Conservation (phyloP, 2,329 filamentous ascomycete genomes). For the Diaporthe eres region DNA sequence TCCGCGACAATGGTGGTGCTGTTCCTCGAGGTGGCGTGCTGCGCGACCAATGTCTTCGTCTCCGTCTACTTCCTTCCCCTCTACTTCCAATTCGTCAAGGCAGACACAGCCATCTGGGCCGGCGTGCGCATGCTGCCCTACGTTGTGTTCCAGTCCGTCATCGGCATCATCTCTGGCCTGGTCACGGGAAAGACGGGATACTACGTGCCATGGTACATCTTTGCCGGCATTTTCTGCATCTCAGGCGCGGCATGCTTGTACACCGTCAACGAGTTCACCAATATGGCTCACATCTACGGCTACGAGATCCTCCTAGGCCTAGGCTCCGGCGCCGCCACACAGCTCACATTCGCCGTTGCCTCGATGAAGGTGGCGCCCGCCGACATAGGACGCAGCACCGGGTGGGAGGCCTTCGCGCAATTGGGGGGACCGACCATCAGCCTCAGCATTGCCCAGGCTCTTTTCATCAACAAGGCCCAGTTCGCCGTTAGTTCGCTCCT, state of each 20-base stretch:
- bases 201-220: not conserved
- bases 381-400: not conserved
- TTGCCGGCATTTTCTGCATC: not conserved
- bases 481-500: not conserved
- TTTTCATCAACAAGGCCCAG: conserved; percentile 6
- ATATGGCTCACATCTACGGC: not conserved
- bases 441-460: not conserved
- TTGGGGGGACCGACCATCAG: not conserved
- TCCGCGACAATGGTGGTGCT: not conserved
- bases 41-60: not conserved
- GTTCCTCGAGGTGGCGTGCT: not conserved
- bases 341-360: not conserved
- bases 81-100: conserved; percentile 63
- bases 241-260: not conserved
- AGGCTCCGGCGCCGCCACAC: not conserved
- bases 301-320: not conserved
- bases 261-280: not conserved
- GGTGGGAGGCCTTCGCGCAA: not conserved
- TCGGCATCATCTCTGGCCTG: not conserved
- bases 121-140: conserved; percentile 58
- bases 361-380: not conserved
- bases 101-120: conserved; percentile 56
- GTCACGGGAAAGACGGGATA: not conserved
- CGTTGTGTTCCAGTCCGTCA: conserved; percentile 44
- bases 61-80: conserved; percentile 64